Base-by-base conservation (phyloP, 345 rosid species). In the Camelina sativa region DNA sequence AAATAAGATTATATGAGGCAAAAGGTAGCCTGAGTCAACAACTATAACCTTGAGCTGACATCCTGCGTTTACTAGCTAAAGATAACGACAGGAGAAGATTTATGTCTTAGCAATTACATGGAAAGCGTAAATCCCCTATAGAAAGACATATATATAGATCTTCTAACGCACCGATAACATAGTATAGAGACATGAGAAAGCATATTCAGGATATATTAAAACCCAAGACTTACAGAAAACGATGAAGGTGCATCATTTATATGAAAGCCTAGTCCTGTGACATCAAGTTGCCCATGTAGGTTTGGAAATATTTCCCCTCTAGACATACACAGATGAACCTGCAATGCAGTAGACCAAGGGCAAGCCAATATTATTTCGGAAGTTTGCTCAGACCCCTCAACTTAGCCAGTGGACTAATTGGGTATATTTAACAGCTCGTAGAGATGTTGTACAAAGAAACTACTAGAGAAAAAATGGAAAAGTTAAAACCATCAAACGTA, bases 241-340 rank as follows among this genome's bases (percentile, higher is more conserved):
- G 75, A 70, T 32, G 97, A 90, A 80, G 98, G 98, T 70, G 98
- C 87, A 82, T 91, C 98, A 80, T 79, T 76, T 82, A 90, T 85
- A 79, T 90, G 95, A 76, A 94, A 91, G 62, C 88, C 87, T 81
- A 90, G 76, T 72, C 88, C 98, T 71, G 89, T 86, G 71, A 88
- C 91, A 43, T 91, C 93, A 76, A 94, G 90, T 71, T 91, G 95
- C 67, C 98, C 98, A 79, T 90, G 93, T 74, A 94, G 83, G 76
- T 87, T 91, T 19, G 98, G 98, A 85, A 91, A 94, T 47, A 91
- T 81, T 78, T 94, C 97, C 62, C 93, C 96, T 67, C 88, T 84
- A 62, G 97, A 91, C 97, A 91, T 88, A 87, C 98, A 91, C 76
- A 94, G 48, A 75, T 90, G 96, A 67, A 94, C 87, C 97, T 94